A percentile compares a stretch with the other conserved stretches of the same genome.
phyloP scores from a whole-genome alignment of 2,329 filamentous ascomycete species.

The Allantophomopsis lycopodina region DNA sequence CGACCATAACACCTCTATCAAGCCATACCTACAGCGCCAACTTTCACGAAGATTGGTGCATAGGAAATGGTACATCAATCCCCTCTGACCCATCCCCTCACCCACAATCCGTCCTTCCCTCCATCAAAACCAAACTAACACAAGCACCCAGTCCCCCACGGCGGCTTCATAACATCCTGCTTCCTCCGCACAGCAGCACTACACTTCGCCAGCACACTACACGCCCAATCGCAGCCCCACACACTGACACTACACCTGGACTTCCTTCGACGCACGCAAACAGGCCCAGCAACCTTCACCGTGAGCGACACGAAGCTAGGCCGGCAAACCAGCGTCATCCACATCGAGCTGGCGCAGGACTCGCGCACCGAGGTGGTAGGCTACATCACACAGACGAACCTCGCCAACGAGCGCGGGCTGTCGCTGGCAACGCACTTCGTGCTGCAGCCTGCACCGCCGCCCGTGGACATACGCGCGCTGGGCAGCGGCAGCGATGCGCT shows the following conservation, averaged over 20 bases:
- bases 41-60: conserved; percentile 46
- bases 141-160: conserved; percentile 52
- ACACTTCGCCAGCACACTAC: conserved; percentile 44
- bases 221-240: conserved; percentile 43
- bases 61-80: conserved; percentile 39
- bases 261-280: conserved; percentile 49
- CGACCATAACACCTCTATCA: conserved; percentile 28
- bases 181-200: conserved; percentile 43
- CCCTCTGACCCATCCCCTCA: neutral
- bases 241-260: conserved; percentile 51
- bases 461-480: conserved; percentile 25
- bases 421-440: conserved; percentile 4
- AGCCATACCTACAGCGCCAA: conserved; percentile 43
- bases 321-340: conserved; percentile 46
- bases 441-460: conserved; percentile 7
- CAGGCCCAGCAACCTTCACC: conserved; percentile 39
- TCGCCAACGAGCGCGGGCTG: conserved; percentile 39
- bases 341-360: conserved; percentile 41
- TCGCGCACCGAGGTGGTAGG: neutral
- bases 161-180: conserved; percentile 52
- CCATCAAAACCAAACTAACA: neutral
- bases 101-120: neutral
- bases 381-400: conserved; percentile 17
- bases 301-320: conserved; percentile 53
- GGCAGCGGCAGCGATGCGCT: conserved; percentile 26